phyloP scores from a whole-genome alignment of 208 protist genomes.

The Trypanosoma avium region DNA sequence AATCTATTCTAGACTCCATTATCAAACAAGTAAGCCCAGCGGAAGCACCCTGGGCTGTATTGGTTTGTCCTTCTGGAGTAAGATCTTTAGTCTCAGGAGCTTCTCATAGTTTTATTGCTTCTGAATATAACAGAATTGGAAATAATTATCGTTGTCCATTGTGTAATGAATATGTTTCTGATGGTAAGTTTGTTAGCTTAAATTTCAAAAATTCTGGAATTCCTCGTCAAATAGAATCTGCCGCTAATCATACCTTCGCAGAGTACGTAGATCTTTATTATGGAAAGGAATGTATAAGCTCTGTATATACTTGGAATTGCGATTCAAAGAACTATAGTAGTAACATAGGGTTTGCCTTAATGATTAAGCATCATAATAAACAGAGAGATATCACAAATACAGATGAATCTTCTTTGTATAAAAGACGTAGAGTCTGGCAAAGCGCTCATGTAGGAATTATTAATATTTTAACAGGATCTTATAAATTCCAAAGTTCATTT shows the following conservation, averaged over 20 bases:
- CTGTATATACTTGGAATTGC: slow-evolving; percentile 17
- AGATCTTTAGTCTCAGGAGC: not conserved
- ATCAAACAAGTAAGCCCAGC: slow-evolving; percentile 2
- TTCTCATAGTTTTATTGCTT: slow-evolving; percentile 16
- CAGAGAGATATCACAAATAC: not conserved
- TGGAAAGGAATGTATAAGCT: slow-evolving; percentile 13
- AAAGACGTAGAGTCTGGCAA: slow-evolving; percentile 14
- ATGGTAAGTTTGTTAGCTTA: not conserved
- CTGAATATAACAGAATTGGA: slow-evolving; percentile 16
- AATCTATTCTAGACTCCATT: slow-evolving; percentile 4
- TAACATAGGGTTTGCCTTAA: slow-evolving; percentile 4
- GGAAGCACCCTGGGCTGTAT: slow-evolving; percentile 10
- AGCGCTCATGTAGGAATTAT: slow-evolving; percentile 22
- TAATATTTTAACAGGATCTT: slow-evolving; percentile 3
- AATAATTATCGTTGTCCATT: slow-evolving; percentile 13
- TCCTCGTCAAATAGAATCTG: slow-evolving; percentile 14
- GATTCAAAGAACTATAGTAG: not conserved
- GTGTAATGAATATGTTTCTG: slow-evolving; percentile 18
- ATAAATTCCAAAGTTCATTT: slow-evolving; percentile 17
- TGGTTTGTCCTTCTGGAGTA: not conserved
- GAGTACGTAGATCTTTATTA: slow-evolving; percentile 17
- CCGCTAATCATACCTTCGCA: slow-evolving; percentile 7
- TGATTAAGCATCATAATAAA: slow-evolving; percentile 10
- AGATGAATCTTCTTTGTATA: not conserved
- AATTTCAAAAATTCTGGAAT: not conserved